Base-by-base conservation (phyloP, 495 filamentous ascomycete genomes). In the Xylaria castorea region DNA sequence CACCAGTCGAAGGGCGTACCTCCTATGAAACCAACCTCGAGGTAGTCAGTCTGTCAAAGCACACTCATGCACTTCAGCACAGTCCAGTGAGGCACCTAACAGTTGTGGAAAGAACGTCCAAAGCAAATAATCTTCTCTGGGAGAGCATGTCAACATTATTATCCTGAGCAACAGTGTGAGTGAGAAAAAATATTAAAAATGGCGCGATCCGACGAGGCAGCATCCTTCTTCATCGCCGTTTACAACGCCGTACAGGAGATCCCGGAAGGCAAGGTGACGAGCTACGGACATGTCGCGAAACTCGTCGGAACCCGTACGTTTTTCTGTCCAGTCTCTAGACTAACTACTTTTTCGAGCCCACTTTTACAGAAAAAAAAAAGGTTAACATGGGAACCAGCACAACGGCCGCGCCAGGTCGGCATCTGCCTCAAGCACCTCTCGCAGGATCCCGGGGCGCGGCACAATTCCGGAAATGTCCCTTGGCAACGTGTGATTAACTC, bases 401-500 rank as follows among this genome's bases (percentile, higher is more conserved):
- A 91, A 80, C 85, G 91, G 11, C 89, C 90, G 8, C 89, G 94
- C 36, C 94, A 98, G 82, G 95, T 98, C 38, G 95, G 95, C 34
- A 84, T 95, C 36, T 94, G 91, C 76, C 88, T 98, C 1, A 97
- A 97, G 78, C 91, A 96, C 75, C 90, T 98, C 20, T 89, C 95
- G 3, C 48, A 76, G 16, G 81, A 80, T 80, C 75, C 81, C 32
- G 80, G 76, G 46, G 73, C 73, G 66, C 81, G 75, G 70, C 97
- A 91, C 81, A 88, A 97, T 76, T 83, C 86, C 69, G 85, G 81
- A 22, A 97, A 93, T 75, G 94, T 97, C 14, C 95, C 95, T 5
- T 98, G 95, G 95, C 95, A 98, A 83, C 85, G 95, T 60, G 94
- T 98, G 14, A 92, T 98, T 73, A 97, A 95, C 77, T 80, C 92